Conservation (phyloP, 1,284 basidiomycete species). For the Thelephora terrestris region DNA sequence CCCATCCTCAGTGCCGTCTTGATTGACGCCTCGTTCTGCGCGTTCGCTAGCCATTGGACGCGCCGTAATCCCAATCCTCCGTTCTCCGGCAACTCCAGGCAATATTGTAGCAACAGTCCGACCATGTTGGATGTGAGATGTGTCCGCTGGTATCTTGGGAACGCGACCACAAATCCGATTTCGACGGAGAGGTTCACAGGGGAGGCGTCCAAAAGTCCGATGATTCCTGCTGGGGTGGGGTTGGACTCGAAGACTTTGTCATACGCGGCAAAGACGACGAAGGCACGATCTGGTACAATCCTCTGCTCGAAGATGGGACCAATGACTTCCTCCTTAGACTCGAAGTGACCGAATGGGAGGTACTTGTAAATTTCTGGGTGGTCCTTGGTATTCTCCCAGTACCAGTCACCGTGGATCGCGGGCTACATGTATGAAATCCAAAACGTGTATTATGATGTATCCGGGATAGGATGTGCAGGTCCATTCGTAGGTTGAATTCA, state of each 20-base stretch:
- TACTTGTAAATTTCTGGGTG: constrained; percentile 25
- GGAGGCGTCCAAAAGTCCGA: constrained; percentile 16
- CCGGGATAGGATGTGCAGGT: too few species aligned
- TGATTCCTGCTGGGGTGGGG: constrained; percentile 17
- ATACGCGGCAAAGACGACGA: constrained; percentile 17
- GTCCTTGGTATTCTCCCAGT: constrained; percentile 8
- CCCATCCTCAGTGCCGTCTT: constrained; percentile 48
- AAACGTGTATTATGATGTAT: too few species aligned
- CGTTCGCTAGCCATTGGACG: constrained; percentile 51
- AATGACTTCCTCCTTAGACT: constrained; percentile 4
- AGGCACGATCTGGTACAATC: constrained; percentile 9
- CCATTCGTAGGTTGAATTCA: too few species aligned
- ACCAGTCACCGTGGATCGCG: constrained; percentile 7
- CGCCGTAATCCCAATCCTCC: constrained; percentile 50
- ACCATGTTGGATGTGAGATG: constrained; percentile 48
- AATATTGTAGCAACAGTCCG: constrained; percentile 46
- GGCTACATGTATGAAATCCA: constrained; percentile 5
- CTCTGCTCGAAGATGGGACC: constrained; percentile 10
- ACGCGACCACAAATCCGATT: constrained; percentile 38
- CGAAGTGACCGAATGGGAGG: constrained; percentile 33
- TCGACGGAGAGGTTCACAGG: constrained; percentile 32
- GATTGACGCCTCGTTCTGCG: constrained; percentile 38
- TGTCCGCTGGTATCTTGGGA: constrained; percentile 53
- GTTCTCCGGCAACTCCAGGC: constrained; percentile 36
- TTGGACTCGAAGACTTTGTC: constrained; percentile 17